These are phyloP conservation scores for Gossypium longicalyx DNA, from an alignment of 345 rosid genomes.

Conservation along the genomic window DNA sequence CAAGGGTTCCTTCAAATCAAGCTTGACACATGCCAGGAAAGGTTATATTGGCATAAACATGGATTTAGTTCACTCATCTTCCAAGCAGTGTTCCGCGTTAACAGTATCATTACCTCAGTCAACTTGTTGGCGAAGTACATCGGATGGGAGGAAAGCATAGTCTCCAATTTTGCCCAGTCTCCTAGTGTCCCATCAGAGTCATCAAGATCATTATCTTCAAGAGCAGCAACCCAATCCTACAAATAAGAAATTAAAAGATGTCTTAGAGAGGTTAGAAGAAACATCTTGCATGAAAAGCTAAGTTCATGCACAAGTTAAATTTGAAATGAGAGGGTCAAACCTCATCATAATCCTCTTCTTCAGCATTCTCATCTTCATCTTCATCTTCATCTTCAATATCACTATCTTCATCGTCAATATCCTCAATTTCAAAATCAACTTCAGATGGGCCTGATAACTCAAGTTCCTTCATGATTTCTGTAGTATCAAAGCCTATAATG, in stretches of 20 bases:
- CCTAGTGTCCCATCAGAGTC: conserved; percentile 59
- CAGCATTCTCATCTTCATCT: conserved; percentile 29
- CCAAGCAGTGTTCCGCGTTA: not conserved
- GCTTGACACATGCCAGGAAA: not conserved
- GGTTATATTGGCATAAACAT: conserved; percentile 3
- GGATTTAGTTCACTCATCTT: conserved; percentile 11
- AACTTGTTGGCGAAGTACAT: conserved; percentile 81
- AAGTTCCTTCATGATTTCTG: conserved; percentile 70
- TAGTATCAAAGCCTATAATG: conserved; percentile 74
- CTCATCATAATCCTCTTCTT: conserved; percentile 41
- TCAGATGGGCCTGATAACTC: conserved; percentile 61
- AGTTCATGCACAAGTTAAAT: conserved; percentile 11
- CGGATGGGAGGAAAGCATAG: conserved; percentile 90
- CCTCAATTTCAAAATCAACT: conserved; percentile 62
- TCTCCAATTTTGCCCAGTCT: conserved; percentile 89
- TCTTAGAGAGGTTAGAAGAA: not conserved
- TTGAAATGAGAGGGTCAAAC: conserved; percentile 26
- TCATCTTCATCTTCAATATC: conserved; percentile 53
- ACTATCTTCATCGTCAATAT: conserved; percentile 56
- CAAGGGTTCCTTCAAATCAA: not conserved
- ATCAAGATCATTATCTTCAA: conserved; percentile 52
- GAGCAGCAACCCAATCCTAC: conserved; percentile 70
- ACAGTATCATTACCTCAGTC: conserved; percentile 44
- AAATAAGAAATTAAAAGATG: conserved; percentile 19
- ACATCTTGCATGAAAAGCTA: conserved; percentile 13